Base-by-base conservation (phyloP, 192 early-diverging fungal genomes). In the Backusella mclennaniae region DNA sequence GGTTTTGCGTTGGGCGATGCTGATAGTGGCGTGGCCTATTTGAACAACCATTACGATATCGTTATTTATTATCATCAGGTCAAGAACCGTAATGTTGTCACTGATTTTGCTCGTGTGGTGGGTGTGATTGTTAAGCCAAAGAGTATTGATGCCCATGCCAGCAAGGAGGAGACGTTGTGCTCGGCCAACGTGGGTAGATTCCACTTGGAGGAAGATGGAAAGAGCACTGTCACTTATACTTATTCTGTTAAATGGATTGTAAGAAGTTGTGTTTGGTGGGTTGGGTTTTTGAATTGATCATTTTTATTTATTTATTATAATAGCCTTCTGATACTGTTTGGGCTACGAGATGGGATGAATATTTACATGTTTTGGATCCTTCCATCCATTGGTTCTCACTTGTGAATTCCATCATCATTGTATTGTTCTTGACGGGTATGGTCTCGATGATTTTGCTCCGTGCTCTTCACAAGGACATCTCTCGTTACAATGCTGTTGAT, bases 301-400 rank as follows among this genome's bases (percentile, higher is more conserved):
- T 21, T 21, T 77, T 21, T 26, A 39, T 70, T 71, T 49, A n/a
- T n/a, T n/a, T 33, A 33, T 33, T 2, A 33, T 33, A 33, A 74
- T 75, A 89, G 88, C 33, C 67, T 41, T 92, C 89, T 7, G 78
- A 84, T 23, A 92, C 85, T 35, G 86, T 86, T 38, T 93, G 92
- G 90, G 93, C 91, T n/a, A 94, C 92, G 1, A 90, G 97, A 35
- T 99, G 93, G 91, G 92, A 96, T 79, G 88, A 85, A 76, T 96
- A 97, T 82, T 78, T 97, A 39, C 88, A 94, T 66, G 85, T 95
- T 35, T 90, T 93, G 67, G 95, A 99, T 74, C 95, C 96, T 56
- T 92, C 91, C 75, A 96, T 97, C 71, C 96, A 98, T 77, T 98
- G 96, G 96, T 95, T 98, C 81, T 93, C 92, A 67, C 87, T 99